phyloP scores from a whole-genome alignment of 805 yeast species.

The Candida pini region DNA sequence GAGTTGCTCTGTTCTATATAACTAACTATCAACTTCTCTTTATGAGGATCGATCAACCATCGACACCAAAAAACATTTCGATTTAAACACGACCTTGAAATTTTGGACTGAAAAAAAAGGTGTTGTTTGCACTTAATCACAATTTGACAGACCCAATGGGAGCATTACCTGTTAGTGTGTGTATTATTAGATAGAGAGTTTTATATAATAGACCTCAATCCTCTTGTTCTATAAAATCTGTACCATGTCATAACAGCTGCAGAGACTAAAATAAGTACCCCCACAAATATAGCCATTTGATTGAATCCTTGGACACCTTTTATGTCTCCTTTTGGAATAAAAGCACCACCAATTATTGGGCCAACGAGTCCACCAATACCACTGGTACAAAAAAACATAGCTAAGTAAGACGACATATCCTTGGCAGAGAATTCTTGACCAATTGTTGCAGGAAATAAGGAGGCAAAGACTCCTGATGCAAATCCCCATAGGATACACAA shows the following conservation, averaged over 20 bases:
- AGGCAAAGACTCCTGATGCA: constrained; percentile 28
- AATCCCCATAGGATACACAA: constrained; percentile 30
- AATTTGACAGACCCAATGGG: too few species aligned
- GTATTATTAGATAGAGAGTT: too few species aligned
- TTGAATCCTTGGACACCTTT: constrained; percentile 21
- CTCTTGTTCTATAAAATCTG: too few species aligned
- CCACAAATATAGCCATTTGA: constrained; percentile 25
- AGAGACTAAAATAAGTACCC: constrained; percentile 23
- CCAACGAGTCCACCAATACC: constrained; percentile 30
- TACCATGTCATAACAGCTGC: neutral
- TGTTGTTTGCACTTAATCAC: too few species aligned
- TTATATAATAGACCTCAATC: too few species aligned
- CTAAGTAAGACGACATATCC: constrained; percentile 27
- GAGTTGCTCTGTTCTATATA: too few species aligned
- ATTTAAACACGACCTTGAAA: too few species aligned
- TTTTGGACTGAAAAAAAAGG: too few species aligned
- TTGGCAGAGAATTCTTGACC: constrained; percentile 29
- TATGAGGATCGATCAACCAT: too few species aligned
- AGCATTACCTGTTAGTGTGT: too few species aligned
- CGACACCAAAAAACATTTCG: too few species aligned
- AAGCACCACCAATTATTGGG: constrained; percentile 30
- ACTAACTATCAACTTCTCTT: too few species aligned
- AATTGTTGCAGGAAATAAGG: constrained; percentile 27
- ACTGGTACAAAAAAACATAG: constrained; percentile 23
- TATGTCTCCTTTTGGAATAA: constrained; percentile 21